phyloP scores from a whole-genome alignment of 805 yeast species.

The Nakazawaea sp. region DNA sequence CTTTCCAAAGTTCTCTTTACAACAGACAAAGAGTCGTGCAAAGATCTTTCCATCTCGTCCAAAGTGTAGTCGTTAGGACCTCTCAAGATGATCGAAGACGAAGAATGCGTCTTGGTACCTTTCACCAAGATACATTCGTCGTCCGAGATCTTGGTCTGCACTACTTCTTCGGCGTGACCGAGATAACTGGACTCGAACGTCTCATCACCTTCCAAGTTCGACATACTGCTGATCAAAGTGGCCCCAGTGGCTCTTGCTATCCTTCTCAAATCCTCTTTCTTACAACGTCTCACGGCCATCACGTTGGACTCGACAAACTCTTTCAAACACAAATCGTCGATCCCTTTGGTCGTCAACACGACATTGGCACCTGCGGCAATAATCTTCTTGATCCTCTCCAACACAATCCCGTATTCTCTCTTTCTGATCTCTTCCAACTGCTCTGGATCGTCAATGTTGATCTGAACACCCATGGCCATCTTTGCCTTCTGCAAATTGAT shows the following conservation, averaged over 20 bases:
- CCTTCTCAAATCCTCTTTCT: conserved; percentile 92
- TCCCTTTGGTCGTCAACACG: conserved; percentile 88
- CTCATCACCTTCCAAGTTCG: conserved; percentile 95
- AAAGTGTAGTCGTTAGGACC: conserved; percentile 93
- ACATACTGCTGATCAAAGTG: conserved; percentile 75
- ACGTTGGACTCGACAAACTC: conserved; percentile 87
- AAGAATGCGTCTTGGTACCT: conserved; percentile 87
- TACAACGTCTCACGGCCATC: conserved; percentile 95
- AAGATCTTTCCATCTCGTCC: conserved; percentile 97
- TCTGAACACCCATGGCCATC: conserved; percentile 98
- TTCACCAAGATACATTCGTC: conserved; percentile 93
- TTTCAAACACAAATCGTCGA: conserved; percentile 87
- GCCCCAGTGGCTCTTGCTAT: conserved; percentile 99
- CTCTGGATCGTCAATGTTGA: conserved; percentile 95
- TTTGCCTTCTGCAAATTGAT: conserved; percentile 91
- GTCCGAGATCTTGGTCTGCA: conserved; percentile 86
- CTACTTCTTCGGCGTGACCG: conserved; percentile 87
- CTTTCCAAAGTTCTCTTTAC: conserved; percentile 94
- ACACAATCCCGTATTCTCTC: conserved; percentile 78
- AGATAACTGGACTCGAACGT: conserved; percentile 77
- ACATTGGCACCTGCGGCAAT: conserved; percentile 89
- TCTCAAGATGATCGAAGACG: conserved; percentile 86
- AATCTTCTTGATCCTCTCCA: conserved; percentile 78
- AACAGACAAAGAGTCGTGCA: conserved; percentile 90
- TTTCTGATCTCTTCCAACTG: conserved; percentile 89